Conservation (phyloP, 129 eudicot species). For the Gnaphalium uliginosum region DNA sequence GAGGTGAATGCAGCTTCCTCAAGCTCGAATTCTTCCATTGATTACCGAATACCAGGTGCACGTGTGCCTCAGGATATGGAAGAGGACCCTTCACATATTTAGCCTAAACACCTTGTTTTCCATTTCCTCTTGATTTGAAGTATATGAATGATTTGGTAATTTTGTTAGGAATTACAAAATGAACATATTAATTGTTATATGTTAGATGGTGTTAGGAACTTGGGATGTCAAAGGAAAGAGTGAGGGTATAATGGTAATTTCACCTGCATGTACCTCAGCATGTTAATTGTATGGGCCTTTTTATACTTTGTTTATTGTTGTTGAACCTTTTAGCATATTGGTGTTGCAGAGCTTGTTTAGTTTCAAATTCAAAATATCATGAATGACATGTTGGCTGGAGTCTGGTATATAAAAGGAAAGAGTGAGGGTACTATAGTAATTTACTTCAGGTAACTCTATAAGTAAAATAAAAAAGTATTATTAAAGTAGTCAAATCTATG, state of each 20-base stretch:
- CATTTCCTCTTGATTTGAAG: neutral
- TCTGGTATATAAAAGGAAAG: neutral
- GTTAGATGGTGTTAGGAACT: constrained; percentile 8
- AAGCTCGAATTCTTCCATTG: neutral
- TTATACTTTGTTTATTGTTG: neutral
- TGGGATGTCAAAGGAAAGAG: constrained; percentile 12
- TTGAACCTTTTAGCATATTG: neutral
- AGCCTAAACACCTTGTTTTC: constrained; percentile 12
- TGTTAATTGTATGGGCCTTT: neutral
- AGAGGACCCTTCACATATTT: constrained; percentile 17
- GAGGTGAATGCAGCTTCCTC: constrained; percentile 8
- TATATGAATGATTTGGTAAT: constrained; percentile 7
- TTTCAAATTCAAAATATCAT: neutral
- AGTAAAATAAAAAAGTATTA: neutral
- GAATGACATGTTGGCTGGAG: neutral
- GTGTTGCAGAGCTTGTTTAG: neutral
- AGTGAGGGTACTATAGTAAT: neutral
- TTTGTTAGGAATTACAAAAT: constrained; percentile 9
- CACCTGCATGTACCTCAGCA: neutral
- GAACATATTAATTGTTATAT: constrained; percentile 11
- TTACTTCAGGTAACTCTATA: neutral
- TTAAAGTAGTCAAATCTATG: neutral
- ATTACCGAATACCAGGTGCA: constrained; percentile 13
- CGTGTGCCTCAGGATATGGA: constrained; percentile 26
- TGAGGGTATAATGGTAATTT: neutral